These are phyloP conservation scores for Collybia mongolica DNA, from an alignment of 768 basidiomycete species.

Conservation along the genomic window DNA sequence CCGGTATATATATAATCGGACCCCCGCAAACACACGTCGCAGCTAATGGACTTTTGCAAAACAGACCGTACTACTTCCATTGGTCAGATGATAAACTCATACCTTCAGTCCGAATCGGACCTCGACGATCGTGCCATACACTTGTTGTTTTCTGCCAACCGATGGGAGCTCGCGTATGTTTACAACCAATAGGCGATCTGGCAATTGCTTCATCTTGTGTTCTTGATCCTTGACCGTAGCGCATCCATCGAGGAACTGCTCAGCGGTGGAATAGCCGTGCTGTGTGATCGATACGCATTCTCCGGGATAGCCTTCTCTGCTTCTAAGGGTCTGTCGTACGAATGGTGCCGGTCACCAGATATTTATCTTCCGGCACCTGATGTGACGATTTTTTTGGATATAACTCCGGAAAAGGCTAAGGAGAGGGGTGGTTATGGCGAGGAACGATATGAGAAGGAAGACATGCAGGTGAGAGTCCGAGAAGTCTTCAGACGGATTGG, in stretches of 20 bases:
- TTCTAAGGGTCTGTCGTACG: slow-evolving; percentile 65
- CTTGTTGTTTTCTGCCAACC: slow-evolving; percentile 93
- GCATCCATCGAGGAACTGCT: slow-evolving; percentile 61
- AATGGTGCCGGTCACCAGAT: slow-evolving; percentile 88
- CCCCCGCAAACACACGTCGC: background rate
- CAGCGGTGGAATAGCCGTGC: slow-evolving; percentile 61
- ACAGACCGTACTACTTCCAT: slow-evolving; percentile 89
- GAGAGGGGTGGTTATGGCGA: slow-evolving; percentile 79
- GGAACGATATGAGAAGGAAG: slow-evolving; percentile 84
- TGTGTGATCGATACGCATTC: slow-evolving; percentile 96
- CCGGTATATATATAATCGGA: slow-evolving; percentile 64
- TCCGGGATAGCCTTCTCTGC: slow-evolving; percentile 91
- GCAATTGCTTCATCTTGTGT: background rate
- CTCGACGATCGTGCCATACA: slow-evolving; percentile 92
- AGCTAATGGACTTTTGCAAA: background rate
- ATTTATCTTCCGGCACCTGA: slow-evolving; percentile 88
- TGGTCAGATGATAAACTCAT: slow-evolving; percentile 91
- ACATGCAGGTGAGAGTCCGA: slow-evolving; percentile 68
- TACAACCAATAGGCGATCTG: background rate
- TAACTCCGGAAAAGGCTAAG: slow-evolving; percentile 67
- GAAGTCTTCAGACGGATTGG: slow-evolving; percentile 58
- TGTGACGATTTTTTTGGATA: slow-evolving; percentile 82
- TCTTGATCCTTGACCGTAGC: slow-evolving; percentile 28
- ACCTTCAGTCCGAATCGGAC: slow-evolving; percentile 80
- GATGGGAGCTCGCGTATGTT: slow-evolving; percentile 88